Evolutionary conservation across 306 rosid species (phyloP), one percentile per base, ranked within the genome.

Genomic region (Arachis stenosperma): DNA sequence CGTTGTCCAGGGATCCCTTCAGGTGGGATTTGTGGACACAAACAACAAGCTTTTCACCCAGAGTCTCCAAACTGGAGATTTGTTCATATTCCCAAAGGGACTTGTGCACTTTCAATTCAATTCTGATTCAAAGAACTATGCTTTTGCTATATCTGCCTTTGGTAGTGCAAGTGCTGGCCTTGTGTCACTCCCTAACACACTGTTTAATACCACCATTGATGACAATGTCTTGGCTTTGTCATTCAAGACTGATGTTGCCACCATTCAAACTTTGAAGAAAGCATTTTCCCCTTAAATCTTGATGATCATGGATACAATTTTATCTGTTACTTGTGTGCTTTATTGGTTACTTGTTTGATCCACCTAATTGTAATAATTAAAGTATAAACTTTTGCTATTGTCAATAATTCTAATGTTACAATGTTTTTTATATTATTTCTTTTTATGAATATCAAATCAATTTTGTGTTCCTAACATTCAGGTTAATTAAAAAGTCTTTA

Each of bases 81-180:
- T 84, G 33, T 88, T 88, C 17, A 10, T 78, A 47, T 84, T 88
- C 33, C 93, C 87, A 0, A 88, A 82, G 71, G 90, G 93, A 2
- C 83, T 84, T 5, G 80, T 81, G 10, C 93, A 86, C 40, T 86
- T 84, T 33, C 93, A 86, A 43, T 39, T 5, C 54, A 88, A 86
- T 59, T 61, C 80, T 6, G 77, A 70, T 33, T 0, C 55, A 5
- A 1, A 70, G 13, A 15, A 15, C 1, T 30, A 9, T 10, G 82
- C 82, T 42, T 0, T 73, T 0, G 89, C 89, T 27, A 11, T 88
- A 36, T 74, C 91, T n/a, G 77, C 89, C 5, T 84, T 87, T 52
- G 89, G 86, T 1, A 82, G 86, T 57, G 84, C 91, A 15, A 88
- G 77, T 64, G 67, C 89, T 6, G 86, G 85, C 6, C 41, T 73